Conservation (phyloP, 768 basidiomycete genomes). For the Lentinus brumalis region DNA sequence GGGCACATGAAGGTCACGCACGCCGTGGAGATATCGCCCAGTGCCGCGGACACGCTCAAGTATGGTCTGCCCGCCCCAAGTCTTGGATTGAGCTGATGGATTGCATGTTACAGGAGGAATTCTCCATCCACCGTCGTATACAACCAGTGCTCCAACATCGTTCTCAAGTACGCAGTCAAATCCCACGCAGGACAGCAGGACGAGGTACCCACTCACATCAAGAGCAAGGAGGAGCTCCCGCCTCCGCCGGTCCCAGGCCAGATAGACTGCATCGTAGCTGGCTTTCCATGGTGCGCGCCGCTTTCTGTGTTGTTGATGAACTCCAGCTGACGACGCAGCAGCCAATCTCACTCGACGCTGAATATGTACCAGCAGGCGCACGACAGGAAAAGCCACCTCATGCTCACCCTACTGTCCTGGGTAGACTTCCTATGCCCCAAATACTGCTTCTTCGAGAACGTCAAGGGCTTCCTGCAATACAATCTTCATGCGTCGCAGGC, state of each 20-base stretch:
- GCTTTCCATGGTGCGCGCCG: conserved; percentile 70
- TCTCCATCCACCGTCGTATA: conserved; percentile 54
- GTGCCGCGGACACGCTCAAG: conserved; percentile 69
- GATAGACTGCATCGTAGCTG: conserved; percentile 64
- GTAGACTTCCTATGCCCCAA: conserved; percentile 44
- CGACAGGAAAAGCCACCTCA: conserved; percentile 68
- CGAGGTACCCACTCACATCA: conserved; percentile 38
- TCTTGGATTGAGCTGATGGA: neutral
- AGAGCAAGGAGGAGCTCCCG: conserved; percentile 36
- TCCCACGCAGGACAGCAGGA: conserved; percentile 36
- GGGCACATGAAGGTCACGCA: conserved; percentile 62
- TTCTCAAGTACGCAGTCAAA: conserved; percentile 62
- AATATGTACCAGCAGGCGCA: conserved; percentile 73
- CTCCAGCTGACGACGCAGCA: conserved; percentile 28
- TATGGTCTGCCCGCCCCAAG: conserved; percentile 32
- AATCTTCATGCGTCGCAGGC: conserved; percentile 41
- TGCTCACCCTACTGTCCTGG: conserved; percentile 56
- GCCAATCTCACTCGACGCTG: conserved; percentile 71
- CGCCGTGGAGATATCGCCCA: conserved; percentile 72
- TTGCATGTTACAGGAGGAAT: conserved; percentile 46
- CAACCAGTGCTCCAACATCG: conserved; percentile 71
- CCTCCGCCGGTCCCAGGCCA: conserved; percentile 55
- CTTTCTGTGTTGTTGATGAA: neutral
- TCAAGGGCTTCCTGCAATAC: conserved; percentile 45
- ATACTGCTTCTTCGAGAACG: conserved; percentile 53